A percentile compares a stretch with the other conserved stretches of the same genome.
Conservation (phyloP, 177 flowering plant genomes). For the Vitis hybrid region DNA sequence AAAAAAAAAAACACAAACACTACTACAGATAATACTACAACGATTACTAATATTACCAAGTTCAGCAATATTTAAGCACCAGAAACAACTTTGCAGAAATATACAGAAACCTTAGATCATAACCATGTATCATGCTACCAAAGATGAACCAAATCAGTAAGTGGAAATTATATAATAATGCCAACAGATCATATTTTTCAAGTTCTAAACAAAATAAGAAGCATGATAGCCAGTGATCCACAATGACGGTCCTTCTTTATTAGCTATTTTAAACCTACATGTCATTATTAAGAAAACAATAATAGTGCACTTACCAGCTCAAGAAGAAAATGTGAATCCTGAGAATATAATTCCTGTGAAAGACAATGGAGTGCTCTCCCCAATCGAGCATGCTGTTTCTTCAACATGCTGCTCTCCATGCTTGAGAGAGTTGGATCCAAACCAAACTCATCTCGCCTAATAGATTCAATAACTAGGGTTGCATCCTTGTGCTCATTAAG, state of each 20-base stretch:
- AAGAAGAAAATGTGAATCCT: constrained; percentile 97
- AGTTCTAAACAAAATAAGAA: too few species aligned
- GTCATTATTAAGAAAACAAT: not conserved
- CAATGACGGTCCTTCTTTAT: too few species aligned
- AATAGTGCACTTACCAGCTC: constrained; percentile 64
- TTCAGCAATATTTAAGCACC: too few species aligned
- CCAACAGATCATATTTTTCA: too few species aligned
- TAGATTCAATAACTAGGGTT: constrained; percentile 60
- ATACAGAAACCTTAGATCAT: too few species aligned
- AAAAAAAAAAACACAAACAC: not conserved
- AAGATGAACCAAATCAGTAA: too few species aligned
- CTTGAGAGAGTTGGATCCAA: constrained; percentile 53
- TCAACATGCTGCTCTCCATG: constrained; percentile 56
- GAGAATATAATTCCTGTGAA: constrained; percentile 90
- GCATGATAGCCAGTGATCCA: too few species aligned
- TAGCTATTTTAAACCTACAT: not conserved
- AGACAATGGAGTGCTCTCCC: constrained; percentile 97
- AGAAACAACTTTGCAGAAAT: too few species aligned
- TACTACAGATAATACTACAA: too few species aligned
- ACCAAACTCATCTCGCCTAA: constrained; percentile 94
- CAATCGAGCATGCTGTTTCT: constrained; percentile 95
- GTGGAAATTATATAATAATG: too few species aligned
- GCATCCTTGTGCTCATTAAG: constrained; percentile 37
- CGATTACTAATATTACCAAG: too few species aligned
- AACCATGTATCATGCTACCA: too few species aligned